Evolutionary conservation across 2,329 filamentous ascomycete species (phyloP).

Genomic region (Pyricularia pennisetigena): DNA sequence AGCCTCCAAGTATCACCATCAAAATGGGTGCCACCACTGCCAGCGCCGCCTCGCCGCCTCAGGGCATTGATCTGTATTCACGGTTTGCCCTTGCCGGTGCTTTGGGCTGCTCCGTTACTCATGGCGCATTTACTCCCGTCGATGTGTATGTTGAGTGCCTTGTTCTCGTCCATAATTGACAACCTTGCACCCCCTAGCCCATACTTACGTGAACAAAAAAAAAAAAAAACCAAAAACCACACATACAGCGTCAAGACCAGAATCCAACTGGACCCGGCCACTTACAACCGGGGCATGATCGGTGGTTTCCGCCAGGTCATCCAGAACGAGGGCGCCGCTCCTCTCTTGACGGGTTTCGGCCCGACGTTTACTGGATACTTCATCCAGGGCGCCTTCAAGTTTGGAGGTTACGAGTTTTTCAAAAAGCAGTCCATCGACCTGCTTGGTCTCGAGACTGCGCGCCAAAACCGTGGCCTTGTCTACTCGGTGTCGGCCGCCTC

Average conservation of each 20-base stretch:
- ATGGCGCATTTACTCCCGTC: conserved; percentile 93
- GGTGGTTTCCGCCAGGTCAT: conserved; percentile 72
- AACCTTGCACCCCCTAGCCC: neutral
- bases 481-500: conserved; percentile 55
- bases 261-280: conserved; percentile 73
- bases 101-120: conserved; percentile 95
- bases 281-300: conserved; percentile 72
- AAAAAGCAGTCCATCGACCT: conserved; percentile 72
- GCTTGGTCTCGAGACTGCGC: conserved; percentile 60
- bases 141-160: conserved; percentile 65
- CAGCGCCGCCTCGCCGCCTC: conserved; percentile 11
- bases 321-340: conserved; percentile 63
- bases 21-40: conserved; percentile 1
- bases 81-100: conserved; percentile 96
- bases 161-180: neutral
- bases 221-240: too few relatives aligned
- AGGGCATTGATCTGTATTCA: conserved; percentile 68
- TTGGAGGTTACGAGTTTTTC: conserved; percentile 83
- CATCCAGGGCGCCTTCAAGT: conserved; percentile 80
- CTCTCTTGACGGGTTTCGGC: conserved; percentile 68
- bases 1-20: neutral
- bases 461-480: conserved; percentile 62
- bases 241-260: conserved; percentile 72
- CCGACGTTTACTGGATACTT: conserved; percentile 75
- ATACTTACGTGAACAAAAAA: too few relatives aligned